Evolutionary conservation across 2,329 filamentous ascomycete species (phyloP), one percentile per base, ranked within the genome.

Genomic region (Colletotrichum ledebouriae): DNA sequence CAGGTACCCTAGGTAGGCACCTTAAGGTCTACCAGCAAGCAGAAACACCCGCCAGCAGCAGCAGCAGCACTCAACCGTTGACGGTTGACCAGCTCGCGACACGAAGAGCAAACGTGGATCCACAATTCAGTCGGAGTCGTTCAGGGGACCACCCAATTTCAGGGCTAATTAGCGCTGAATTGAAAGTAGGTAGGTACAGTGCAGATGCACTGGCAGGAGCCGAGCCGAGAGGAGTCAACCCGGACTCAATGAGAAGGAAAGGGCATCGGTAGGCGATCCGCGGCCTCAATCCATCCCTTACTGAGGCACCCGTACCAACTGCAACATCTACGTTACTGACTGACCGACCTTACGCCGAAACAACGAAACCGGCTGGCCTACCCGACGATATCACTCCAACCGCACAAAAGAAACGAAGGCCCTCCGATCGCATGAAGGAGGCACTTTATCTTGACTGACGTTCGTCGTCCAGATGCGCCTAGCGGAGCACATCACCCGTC

Each of bases 61-160:
- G n/a, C n/a, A n/a, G n/a, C n/a, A n/a, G n/a, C n/a, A n/a, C n/a
- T n/a, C n/a, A n/a, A n/a, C n/a, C n/a, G n/a, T n/a, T n/a, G n/a
- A n/a, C n/a, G n/a, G n/a, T n/a, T n/a, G n/a, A n/a, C 2, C 22
- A 2, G 3, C 22, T 3, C 22, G 4, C 22, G 55, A 64, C 59
- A 64, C 52, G 34, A 67, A 7, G 46, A 37, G 63, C 44, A 25
- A 52, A 56, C 64, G 50, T 52, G 59, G 63, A 57, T 22, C 50
- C 42, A 3, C 47, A 50, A 29, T 50, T 17, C 41, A 22, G 64
- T 58, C 44, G 47, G 60, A 53, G 63, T 67, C 63, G 61, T 44
- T 67, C 65, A 67, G 53, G 64, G 65, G 60, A 67, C 65, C 53
- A 59, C 53, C 46, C 46, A 59, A 67, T 64, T 67, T 47, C 59